Percentiles rank a stretch among this genome's conserved stretches.
These are phyloP conservation scores for Geotrichum cucujoidarum DNA, from an alignment of 1,139 yeast genomes.

Conservation along the genomic window DNA sequence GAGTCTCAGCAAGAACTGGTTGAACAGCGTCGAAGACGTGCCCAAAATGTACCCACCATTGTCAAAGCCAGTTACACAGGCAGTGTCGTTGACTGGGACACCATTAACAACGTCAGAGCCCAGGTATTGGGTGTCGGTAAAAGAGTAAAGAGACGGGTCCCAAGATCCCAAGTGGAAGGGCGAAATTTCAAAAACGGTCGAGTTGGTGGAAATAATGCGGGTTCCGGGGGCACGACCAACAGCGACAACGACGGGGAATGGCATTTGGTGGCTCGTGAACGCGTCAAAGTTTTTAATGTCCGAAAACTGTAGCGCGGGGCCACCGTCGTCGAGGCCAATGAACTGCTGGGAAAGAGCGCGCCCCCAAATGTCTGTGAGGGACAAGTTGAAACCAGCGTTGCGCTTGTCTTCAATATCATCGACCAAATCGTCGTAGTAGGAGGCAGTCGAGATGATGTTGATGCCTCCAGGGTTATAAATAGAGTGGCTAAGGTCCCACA, in stretches of 20 bases:
- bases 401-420: constrained; percentile 56
- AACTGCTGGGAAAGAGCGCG: constrained; percentile 77
- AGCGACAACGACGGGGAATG: constrained; percentile 82
- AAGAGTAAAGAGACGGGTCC: constrained; percentile 77
- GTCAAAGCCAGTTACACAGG: constrained; percentile 65
- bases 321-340: constrained; percentile 53
- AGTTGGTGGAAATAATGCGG: constrained; percentile 47
- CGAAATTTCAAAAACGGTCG: constrained; percentile 77
- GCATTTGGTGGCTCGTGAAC: constrained; percentile 67
- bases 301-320: constrained; percentile 64
- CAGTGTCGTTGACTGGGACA: constrained; percentile 28
- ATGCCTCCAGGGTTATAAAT: constrained; percentile 68
- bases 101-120: constrained; percentile 68
- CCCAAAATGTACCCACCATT: constrained; percentile 76
- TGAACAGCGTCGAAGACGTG: constrained; percentile 74
- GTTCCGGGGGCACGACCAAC: constrained; percentile 78
- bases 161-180: constrained; percentile 84
- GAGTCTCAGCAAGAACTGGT: constrained; percentile 58
- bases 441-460: constrained; percentile 51
- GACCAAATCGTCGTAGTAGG: constrained; percentile 51
- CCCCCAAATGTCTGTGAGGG: constrained; percentile 90
- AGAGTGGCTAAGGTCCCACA: constrained; percentile 63
- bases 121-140: constrained; percentile 64
- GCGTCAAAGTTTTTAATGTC: constrained; percentile 50
- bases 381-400: constrained; percentile 71